Percentiles rank a stretch among this genome's conserved stretches.
Evolutionary conservation across 257 asterid species (phyloP).

Genomic region (Penstemon eatonii): DNA sequence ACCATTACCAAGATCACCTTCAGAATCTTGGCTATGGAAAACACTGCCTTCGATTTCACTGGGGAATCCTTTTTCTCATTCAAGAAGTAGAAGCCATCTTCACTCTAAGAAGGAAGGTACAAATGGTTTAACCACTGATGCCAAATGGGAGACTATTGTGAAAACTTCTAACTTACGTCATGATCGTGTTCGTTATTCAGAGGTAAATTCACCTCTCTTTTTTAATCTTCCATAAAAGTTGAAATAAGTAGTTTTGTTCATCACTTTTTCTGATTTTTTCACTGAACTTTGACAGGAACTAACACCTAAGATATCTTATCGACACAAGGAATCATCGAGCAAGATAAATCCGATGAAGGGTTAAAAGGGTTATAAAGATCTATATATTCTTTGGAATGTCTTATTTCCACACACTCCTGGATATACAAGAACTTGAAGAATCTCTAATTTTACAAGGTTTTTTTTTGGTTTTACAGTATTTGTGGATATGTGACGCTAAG

Average conservation of each 20-base stretch:
- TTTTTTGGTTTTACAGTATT: neutral
- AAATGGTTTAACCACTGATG: slow-evolving; percentile 37
- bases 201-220: slow-evolving; percentile 44
- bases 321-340: slow-evolving; percentile 11
- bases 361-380: neutral
- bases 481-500: slow-evolving; percentile 6
- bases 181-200: slow-evolving; percentile 60
- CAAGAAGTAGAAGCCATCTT: slow-evolving; percentile 41
- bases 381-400: slow-evolving; percentile 7
- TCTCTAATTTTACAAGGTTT: neutral
- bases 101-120: slow-evolving; percentile 48
- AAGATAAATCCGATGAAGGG: neutral
- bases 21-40: slow-evolving; percentile 97
- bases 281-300: slow-evolving; percentile 38
- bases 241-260: neutral
- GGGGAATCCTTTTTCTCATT: slow-evolving; percentile 58
- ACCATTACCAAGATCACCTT: slow-evolving; percentile 97
- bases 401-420: neutral
- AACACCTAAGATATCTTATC: slow-evolving; percentile 1
- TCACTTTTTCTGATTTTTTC: slow-evolving; percentile 6
- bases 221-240: too few species aligned
- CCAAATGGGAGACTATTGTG: slow-evolving; percentile 88
- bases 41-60: slow-evolving; percentile 62
- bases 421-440: neutral
- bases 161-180: slow-evolving; percentile 54